Base-by-base conservation (phyloP, 2,329 filamentous ascomycete genomes). In the Nigrospora oryzae region DNA sequence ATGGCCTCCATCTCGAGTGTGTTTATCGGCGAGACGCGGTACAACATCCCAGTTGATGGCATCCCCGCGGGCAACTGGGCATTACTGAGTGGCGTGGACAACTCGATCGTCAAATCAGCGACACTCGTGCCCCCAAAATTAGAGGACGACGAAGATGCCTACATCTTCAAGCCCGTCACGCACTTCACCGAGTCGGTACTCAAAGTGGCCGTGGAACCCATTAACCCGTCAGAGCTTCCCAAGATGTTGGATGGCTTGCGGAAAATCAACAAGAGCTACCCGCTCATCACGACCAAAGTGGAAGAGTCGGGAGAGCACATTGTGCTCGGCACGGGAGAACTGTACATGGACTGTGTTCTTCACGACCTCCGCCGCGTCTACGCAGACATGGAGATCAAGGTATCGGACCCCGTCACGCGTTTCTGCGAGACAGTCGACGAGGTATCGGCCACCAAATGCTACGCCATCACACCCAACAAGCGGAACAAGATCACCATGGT, bases 401-500 rank as follows among this genome's bases (percentile, higher is more conserved):
- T 98, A 40, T 98, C 93, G 0, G 93, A 98, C 61, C 93, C 93
- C 1, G 91, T 98, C 37, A 97, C 93, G 14, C 79, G 93, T 40
- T 98, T 98, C 73, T 96, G 89, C 66, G 93, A 98, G 68, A 98
- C 93, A 0, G 91, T 96, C 23, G 89, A 95, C 34, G 93, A 98
- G 64, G 95, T 93, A 53, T 96, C 89, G 15, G 90, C 90, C 16
- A 96, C 95, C 48, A 96, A 96, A 68, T 98, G 93, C 69, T 98
- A 96, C 63, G 91, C 93, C 17, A 82, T 95, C 55, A 97, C 93
- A 3, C 93, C 93, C 2, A 98, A 98, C 71, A 98, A 98, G 70
- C 96, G 96, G 73, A 98, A 98, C 71, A 95, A 95, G 65, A 86
- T 98, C 57, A 97, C 93, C 33, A 96, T 98, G 88, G 86, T 97